Evolutionary conservation across 495 filamentous ascomycete species (phyloP).

Genomic region (Staphylotrichum tortipilum): DNA sequence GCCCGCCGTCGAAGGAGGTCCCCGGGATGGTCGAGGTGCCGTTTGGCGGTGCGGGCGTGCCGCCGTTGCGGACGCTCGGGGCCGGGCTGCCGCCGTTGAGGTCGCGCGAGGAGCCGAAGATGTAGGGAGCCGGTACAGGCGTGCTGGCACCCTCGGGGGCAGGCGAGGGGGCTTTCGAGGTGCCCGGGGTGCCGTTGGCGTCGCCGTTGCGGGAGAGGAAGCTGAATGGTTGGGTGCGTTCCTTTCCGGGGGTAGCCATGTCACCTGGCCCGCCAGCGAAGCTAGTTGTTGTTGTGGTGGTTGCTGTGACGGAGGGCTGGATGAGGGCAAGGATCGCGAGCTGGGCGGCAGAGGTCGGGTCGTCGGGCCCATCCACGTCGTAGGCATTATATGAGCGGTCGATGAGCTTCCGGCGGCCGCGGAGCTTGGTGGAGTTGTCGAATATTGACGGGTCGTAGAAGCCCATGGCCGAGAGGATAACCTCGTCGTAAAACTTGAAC

Average conservation of each 20-base stretch:
- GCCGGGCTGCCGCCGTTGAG: conserved; percentile 37
- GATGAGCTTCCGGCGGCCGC: conserved; percentile 66
- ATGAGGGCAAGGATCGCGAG: conserved; percentile 61
- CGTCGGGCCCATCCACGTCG: conserved; percentile 73
- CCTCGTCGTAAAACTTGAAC: conserved; percentile 94
- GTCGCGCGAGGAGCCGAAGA: conserved; percentile 39
- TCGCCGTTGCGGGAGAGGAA: conserved; percentile 47
- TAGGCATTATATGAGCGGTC: conserved; percentile 86
- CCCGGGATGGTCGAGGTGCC: conserved; percentile 9
- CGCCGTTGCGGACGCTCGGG: conserved; percentile 39
- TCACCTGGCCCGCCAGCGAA: conserved; percentile 30
- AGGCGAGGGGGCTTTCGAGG: conserved; percentile 79
- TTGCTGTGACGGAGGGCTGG: conserved; percentile 47
- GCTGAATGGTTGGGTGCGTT: conserved; percentile 44
- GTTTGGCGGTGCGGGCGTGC: conserved; percentile 36
- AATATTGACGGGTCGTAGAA: conserved; percentile 83
- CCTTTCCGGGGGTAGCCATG: conserved; percentile 45
- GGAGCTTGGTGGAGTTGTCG: conserved; percentile 68
- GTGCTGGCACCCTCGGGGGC: conserved; percentile 67
- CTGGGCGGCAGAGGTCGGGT: conserved; percentile 81
- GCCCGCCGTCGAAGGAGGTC: conserved; percentile 15
- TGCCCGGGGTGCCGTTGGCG: conserved; percentile 63
- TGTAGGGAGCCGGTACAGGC: conserved; percentile 51
- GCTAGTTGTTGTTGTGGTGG: conserved; percentile 21
- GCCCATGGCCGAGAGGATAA: conserved; percentile 81